phyloP scores from a whole-genome alignment of 2,329 filamentous ascomycete genomes.

The Neodidymelliopsis sp. region DNA sequence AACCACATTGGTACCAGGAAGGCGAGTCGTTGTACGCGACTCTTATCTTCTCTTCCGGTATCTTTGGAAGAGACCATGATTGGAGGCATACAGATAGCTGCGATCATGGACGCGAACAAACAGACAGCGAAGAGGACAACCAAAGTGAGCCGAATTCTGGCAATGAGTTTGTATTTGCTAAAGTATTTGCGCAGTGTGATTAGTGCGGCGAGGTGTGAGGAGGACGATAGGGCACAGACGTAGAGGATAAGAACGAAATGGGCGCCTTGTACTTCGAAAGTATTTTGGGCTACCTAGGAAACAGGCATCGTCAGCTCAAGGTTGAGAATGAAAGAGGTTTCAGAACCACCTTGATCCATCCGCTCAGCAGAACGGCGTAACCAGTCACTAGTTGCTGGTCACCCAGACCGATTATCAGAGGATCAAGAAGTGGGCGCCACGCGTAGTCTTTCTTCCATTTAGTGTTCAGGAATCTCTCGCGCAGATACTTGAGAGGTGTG shows the following conservation, averaged over 20 bases:
- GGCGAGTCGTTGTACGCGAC: constrained; percentile 27
- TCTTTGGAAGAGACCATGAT: constrained; percentile 4
- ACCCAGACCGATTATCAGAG: constrained; percentile 41
- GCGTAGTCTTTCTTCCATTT: constrained; percentile 42
- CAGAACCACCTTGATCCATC: constrained; percentile 38
- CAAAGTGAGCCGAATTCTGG: constrained; percentile 37
- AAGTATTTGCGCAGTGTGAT: constrained; percentile 44
- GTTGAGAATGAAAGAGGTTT: neutral
- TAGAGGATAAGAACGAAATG: constrained; percentile 44
- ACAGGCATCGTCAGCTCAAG: neutral
- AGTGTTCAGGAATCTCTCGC: constrained; percentile 34
- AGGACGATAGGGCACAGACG: constrained; percentile 41
- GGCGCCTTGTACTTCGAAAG: constrained; percentile 36
- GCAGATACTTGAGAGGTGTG: constrained; percentile 32
- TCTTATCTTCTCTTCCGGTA: constrained; percentile 14
- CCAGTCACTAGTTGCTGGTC: constrained; percentile 45
- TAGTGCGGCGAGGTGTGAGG: constrained; percentile 43
- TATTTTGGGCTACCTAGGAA: constrained; percentile 33
- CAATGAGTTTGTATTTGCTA: constrained; percentile 37
- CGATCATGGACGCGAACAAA: constrained; percentile 38
- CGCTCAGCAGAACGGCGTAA: constrained; percentile 41
- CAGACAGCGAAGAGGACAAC: constrained; percentile 39
- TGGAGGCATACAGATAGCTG: constrained; percentile 31
- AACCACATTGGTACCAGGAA: constrained; percentile 37
- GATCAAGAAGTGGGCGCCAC: constrained; percentile 41